phyloP scores from a whole-genome alignment of 805 yeast species.

The Wickerhamiella spandovensis region DNA sequence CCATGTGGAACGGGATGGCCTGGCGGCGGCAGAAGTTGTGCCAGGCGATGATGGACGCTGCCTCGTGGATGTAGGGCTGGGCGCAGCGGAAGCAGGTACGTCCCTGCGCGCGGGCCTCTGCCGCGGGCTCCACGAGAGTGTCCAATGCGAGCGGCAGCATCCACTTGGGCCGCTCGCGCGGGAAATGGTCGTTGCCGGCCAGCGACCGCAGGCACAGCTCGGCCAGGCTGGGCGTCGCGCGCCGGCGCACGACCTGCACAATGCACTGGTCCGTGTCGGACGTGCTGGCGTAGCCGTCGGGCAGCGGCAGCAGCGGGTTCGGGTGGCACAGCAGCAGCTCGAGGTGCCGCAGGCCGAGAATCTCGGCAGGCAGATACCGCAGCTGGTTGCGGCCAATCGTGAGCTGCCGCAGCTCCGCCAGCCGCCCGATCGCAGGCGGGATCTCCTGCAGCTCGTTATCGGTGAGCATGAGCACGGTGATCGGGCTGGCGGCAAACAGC shows the following conservation, averaged over 20 bases:
- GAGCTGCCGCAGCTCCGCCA: slow-evolving; percentile 23
- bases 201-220: slow-evolving; percentile 10
- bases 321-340: slow-evolving; percentile 24
- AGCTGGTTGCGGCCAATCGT: slow-evolving; percentile 26
- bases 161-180: neutral
- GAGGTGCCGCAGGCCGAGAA: slow-evolving; percentile 20
- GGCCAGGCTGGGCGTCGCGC: slow-evolving; percentile 5
- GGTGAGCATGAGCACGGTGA: slow-evolving; percentile 26
- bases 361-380: slow-evolving; percentile 25
- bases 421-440: slow-evolving; percentile 24
- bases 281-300: slow-evolving; percentile 3
- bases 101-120: neutral
- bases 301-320: slow-evolving; percentile 22
- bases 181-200: slow-evolving; percentile 1
- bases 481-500: slow-evolving; percentile 22
- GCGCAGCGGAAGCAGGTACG: neutral
- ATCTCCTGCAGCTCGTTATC: slow-evolving; percentile 22
- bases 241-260: neutral
- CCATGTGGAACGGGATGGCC: slow-evolving; percentile 1
- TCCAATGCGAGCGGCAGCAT: neutral
- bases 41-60: slow-evolving; percentile 1
- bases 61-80: neutral
- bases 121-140: neutral
- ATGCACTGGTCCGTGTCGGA: neutral
- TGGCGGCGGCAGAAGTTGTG: slow-evolving; percentile 1